Evolutionary conservation across 768 basidiomycete genomes (phyloP), one percentile per base, ranked within the genome.

Genomic region (Mycena floridula): DNA sequence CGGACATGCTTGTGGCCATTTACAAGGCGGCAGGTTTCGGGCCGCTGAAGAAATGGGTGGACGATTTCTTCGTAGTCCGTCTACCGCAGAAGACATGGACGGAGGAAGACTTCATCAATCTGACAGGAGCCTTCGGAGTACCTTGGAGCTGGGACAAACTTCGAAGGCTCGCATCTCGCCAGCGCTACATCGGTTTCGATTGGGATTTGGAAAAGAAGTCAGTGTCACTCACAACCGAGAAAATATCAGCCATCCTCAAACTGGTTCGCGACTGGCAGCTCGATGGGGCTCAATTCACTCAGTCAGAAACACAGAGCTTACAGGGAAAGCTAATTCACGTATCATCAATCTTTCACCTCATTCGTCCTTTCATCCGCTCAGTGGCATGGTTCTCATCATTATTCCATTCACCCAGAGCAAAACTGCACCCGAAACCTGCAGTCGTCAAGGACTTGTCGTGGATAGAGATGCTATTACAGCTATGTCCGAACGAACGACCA

Each of bases 1-100:
- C 67, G 3, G 62, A 70, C 49, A 58, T 61, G n/a, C n/a, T n/a
- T n/a, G n/a, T n/a, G n/a, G n/a, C n/a, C n/a, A n/a, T n/a, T n/a
- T n/a, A n/a, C n/a, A n/a, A n/a, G n/a, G n/a, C n/a, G n/a, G n/a
- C n/a, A n/a, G n/a, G n/a, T n/a, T n/a, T n/a, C n/a, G n/a, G n/a
- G n/a, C n/a, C n/a, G n/a, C n/a, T n/a, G n/a, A n/a, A n/a, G 13
- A 65, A 63, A 44, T 65, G 63, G 63, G 63, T 65, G 0, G 62
- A 65, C 51, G 55, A 65, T 23, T 59, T 62, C 28, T 43, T 58
- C 16, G 45, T 51, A 2, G 38, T 60, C 7, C 45, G 52, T 1
- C 42, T 50, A 0, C 54, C 55, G 2, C 16, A 44, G 27, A 39
- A 55, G 26, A 11, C 37, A 2, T 51, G 44, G 44, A 46, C 56